These are phyloP conservation scores for Polyrhizophydium stewartii DNA, from an alignment of 371 early-diverging fungal genomes.

Conservation along the genomic window DNA sequence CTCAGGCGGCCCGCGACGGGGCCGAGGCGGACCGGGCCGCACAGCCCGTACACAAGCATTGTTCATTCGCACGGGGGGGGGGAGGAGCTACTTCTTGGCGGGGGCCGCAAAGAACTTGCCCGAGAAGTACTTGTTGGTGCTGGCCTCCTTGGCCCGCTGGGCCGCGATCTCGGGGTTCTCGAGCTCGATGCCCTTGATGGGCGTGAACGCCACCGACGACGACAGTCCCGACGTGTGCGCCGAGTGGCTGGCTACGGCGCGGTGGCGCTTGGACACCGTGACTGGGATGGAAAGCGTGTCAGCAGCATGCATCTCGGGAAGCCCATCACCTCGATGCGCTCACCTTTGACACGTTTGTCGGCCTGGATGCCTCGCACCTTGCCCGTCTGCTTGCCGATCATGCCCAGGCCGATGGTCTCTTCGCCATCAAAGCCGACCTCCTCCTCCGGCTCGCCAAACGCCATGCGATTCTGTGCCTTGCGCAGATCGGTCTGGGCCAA, in stretches of 20 bases:
- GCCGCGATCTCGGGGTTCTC: constrained; percentile 75
- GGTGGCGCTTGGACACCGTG: constrained; percentile 58
- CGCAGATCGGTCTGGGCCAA: constrained; percentile 84
- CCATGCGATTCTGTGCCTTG: constrained; percentile 84
- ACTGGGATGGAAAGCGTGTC: constrained; percentile 31
- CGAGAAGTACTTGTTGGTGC: constrained; percentile 25
- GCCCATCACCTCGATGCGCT: constrained; percentile 22
- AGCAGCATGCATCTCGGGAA: not conserved
- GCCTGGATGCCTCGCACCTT: constrained; percentile 62
- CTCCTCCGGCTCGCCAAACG: constrained; percentile 89
- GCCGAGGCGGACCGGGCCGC: too few species aligned
- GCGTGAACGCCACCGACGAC: constrained; percentile 90
- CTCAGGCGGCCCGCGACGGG: too few species aligned
- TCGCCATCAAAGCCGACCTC: constrained; percentile 78
- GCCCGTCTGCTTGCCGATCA: constrained; percentile 69
- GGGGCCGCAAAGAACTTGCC: not conserved
- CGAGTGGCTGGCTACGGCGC: constrained; percentile 10
- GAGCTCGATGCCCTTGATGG: constrained; percentile 93
- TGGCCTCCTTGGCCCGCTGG: constrained; percentile 59
- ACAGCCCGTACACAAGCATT: too few species aligned
- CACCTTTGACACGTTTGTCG: constrained; percentile 64
- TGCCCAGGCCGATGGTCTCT: constrained; percentile 82
- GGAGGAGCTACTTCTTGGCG: not conserved
- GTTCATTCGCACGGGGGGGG: too few species aligned
- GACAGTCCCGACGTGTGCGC: constrained; percentile 72